Percentiles rank a stretch among this genome's conserved stretches.
phyloP scores from a whole-genome alignment of 441 rosid genomes.

The Omphalea diandra region DNA sequence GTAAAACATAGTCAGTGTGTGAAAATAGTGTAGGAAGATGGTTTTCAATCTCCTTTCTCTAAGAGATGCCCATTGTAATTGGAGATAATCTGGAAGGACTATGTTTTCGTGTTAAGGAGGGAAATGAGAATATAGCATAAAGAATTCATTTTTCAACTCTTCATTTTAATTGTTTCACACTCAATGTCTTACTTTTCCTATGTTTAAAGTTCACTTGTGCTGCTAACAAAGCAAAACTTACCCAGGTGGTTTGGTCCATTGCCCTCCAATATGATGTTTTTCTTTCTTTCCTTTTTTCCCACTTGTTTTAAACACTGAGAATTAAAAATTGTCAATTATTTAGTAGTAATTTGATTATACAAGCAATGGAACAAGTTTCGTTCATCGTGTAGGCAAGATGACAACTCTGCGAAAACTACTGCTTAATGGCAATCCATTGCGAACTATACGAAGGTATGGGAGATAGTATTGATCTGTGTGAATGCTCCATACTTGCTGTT shows the following conservation, averaged over 20 bases:
- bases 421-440: conserved; percentile 82
- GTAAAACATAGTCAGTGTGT: neutral
- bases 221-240: neutral
- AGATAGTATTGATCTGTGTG: conserved; percentile 19
- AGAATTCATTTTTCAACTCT: neutral
- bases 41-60: neutral
- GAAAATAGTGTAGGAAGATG: conserved; percentile 8
- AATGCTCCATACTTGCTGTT: conserved; percentile 21
- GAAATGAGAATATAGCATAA: neutral
- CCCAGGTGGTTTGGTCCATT: neutral
- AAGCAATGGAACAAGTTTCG: neutral
- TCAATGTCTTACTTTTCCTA: neutral
- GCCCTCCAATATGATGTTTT: neutral
- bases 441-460: conserved; percentile 82
- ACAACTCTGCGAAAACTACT: conserved; percentile 71
- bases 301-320: neutral
- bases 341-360: neutral
- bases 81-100: neutral
- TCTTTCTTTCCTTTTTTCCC: neutral
- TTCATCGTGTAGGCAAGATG: conserved; percentile 69
- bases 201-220: neutral
- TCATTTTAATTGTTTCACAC: neutral
- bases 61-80: neutral
- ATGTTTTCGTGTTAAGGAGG: neutral
- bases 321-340: neutral